phyloP scores from a whole-genome alignment of 2,329 filamentous ascomycete species.

The Cryphonectria japonica region DNA sequence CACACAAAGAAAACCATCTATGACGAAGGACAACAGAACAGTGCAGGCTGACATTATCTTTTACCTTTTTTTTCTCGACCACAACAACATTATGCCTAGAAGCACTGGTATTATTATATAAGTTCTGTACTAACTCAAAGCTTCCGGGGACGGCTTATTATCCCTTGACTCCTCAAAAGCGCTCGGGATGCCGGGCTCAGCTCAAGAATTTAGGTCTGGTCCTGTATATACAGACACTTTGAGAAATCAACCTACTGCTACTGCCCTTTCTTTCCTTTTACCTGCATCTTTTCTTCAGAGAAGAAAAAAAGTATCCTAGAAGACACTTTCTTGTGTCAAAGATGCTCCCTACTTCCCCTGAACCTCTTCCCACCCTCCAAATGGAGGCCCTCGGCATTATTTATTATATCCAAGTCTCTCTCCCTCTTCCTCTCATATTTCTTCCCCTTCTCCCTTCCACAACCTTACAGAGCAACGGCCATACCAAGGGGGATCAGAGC shows the following conservation, averaged over 20 bases:
- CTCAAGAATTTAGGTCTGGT: background rate
- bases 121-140: background rate
- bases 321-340: background rate
- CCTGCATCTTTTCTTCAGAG: background rate
- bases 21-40: background rate
- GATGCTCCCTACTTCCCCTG: background rate
- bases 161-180: background rate
- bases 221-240: constrained; percentile 3
- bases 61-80: background rate
- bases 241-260: background rate
- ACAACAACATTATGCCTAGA: background rate
- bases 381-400: background rate
- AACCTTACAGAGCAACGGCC: background rate
- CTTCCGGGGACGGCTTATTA: background rate
- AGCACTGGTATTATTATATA: background rate
- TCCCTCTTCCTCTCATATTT: background rate
- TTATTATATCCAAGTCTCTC: background rate
- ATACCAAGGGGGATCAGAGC: background rate
- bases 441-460: background rate
- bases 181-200: background rate
- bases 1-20: background rate
- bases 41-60: background rate
- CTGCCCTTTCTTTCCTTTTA: background rate
- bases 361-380: background rate
- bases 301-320: background rate